Evolutionary conservation across 1,139 yeast genomes (phyloP).

Genomic region (Diutina pseudorugosa): DNA sequence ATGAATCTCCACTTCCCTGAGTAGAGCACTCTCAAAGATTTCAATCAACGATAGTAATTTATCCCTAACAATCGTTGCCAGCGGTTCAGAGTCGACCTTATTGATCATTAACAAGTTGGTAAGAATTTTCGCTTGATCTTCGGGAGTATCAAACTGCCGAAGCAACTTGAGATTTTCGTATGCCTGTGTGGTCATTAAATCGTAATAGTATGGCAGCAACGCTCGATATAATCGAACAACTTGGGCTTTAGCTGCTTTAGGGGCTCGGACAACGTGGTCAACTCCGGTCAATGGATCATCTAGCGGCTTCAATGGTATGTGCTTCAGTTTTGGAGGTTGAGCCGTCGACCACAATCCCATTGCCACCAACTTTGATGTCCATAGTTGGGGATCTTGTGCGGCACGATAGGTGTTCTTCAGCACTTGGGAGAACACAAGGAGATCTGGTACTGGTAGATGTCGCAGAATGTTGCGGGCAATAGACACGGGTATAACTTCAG

Average conservation of each 20-base stretch:
- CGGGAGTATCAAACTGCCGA: conserved; percentile 34
- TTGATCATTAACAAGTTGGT: conserved; percentile 27
- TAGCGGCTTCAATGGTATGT: conserved; percentile 6
- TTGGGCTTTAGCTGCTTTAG: conserved; percentile 29
- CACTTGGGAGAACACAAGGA: conserved; percentile 22
- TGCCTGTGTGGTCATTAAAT: conserved; percentile 33
- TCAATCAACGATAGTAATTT: conserved; percentile 50
- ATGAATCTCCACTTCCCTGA: conserved; percentile 57
- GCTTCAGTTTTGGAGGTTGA: conserved; percentile 6
- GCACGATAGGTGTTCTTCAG: conserved; percentile 27
- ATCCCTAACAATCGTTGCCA: conserved; percentile 19
- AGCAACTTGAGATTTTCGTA: conserved; percentile 36
- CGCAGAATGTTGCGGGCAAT: conserved; percentile 26
- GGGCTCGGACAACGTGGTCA: conserved; percentile 25
- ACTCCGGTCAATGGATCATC: conserved; percentile 27
- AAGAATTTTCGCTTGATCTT: conserved; percentile 34
- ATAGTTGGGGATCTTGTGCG: conserved; percentile 28
- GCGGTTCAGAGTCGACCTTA: conserved; percentile 20
- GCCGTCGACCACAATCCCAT: conserved; percentile 38
- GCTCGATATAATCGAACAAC: conserved; percentile 30
- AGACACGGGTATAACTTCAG: conserved; percentile 27
- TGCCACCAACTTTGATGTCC: conserved; percentile 37
- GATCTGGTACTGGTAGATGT: conserved; percentile 24
- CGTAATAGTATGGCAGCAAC: conserved; percentile 33
- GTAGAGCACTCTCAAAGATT: conserved; percentile 60